A percentile compares a stretch with the other conserved stretches of the same genome.
Evolutionary conservation across 176 grass and related monocot species (phyloP).

Genomic region (Bothriochloa decipiens): DNA sequence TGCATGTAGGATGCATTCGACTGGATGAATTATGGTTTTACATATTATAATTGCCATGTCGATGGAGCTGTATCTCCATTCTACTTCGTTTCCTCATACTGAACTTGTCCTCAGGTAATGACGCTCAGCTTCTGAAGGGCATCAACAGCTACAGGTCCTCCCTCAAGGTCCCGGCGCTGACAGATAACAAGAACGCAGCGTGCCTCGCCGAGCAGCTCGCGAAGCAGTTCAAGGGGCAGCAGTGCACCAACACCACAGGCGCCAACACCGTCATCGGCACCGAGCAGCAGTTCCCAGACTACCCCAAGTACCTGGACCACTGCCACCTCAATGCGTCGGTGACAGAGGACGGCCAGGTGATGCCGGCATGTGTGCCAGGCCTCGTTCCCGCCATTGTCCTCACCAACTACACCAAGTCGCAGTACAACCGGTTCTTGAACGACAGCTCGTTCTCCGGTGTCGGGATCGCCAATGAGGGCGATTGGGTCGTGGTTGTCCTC

Average conservation of each 20-base stretch:
- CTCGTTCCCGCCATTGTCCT: conserved; percentile 65
- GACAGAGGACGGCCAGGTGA: conserved; percentile 69
- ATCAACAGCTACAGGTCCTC: conserved; percentile 83
- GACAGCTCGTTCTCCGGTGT: conserved; percentile 58
- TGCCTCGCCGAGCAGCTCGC: conserved; percentile 89
- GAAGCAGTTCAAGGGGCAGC: conserved; percentile 70
- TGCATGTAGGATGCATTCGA: too few species aligned
- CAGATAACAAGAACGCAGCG: conserved; percentile 70
- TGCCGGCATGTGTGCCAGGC: conserved; percentile 80
- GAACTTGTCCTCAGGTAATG: conserved; percentile 37
- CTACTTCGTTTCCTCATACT: background rate
- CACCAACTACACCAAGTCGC: conserved; percentile 91
- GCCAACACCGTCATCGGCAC: conserved; percentile 87
- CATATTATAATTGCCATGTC: background rate
- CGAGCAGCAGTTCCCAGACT: conserved; percentile 83
- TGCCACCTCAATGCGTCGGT: conserved; percentile 90
- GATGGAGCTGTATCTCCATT: background rate
- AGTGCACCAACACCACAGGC: conserved; percentile 89
- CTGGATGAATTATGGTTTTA: too few species aligned
- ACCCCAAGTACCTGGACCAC: conserved; percentile 56
- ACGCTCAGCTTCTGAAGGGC: conserved; percentile 72
- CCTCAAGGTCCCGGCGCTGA: conserved; percentile 71
- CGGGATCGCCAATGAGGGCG: conserved; percentile 78
- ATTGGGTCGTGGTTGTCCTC: conserved; percentile 93
- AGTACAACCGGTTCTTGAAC: conserved; percentile 81